A percentile compares a stretch with the other conserved stretches of the same genome.
Evolutionary conservation across 768 basidiomycete species (phyloP).

Genomic region (Saitozyma podzolica): DNA sequence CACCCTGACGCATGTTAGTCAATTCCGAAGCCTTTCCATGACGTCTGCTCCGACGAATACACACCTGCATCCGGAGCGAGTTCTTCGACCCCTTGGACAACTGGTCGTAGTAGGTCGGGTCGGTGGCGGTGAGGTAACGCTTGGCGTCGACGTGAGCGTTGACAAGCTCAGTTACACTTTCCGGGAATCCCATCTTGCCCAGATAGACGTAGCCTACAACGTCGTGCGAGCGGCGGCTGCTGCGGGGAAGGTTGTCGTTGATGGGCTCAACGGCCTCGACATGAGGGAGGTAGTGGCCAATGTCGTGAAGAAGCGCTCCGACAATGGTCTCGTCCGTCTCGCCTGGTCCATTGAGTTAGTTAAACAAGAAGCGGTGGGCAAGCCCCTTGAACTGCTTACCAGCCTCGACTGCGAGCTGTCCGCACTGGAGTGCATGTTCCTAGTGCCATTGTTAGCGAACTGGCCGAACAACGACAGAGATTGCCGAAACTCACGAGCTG

Average conservation of each 20-base stretch:
- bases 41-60: too few species aligned
- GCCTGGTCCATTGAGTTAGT: too few species aligned
- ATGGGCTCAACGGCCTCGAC: conserved; percentile 6
- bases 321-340: conserved; percentile 2
- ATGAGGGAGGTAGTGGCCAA: conserved; percentile 17
- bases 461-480: too few species aligned
- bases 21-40: too few species aligned
- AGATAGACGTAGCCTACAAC: conserved; percentile 12
- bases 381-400: too few species aligned
- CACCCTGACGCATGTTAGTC: conserved; percentile 12
- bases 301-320: conserved; percentile 16
- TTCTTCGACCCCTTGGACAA: conserved; percentile 9
- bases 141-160: conserved; percentile 18
- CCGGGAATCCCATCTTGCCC: conserved; percentile 9
- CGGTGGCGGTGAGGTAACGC: conserved; percentile 16
- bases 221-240: conserved; percentile 11
- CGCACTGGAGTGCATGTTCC: too few species aligned
- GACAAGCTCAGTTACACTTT: conserved; percentile 15
- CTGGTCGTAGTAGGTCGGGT: conserved; percentile 8
- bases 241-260: neutral
- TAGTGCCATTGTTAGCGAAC: too few species aligned
- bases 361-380: too few species aligned
- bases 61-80: conserved; percentile 1
- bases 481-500: too few species aligned
- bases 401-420: too few species aligned